Percentiles rank a stretch among this genome's conserved stretches.
phyloP scores from a whole-genome alignment of 148 eudicot species.

The Arbutus unedo region DNA sequence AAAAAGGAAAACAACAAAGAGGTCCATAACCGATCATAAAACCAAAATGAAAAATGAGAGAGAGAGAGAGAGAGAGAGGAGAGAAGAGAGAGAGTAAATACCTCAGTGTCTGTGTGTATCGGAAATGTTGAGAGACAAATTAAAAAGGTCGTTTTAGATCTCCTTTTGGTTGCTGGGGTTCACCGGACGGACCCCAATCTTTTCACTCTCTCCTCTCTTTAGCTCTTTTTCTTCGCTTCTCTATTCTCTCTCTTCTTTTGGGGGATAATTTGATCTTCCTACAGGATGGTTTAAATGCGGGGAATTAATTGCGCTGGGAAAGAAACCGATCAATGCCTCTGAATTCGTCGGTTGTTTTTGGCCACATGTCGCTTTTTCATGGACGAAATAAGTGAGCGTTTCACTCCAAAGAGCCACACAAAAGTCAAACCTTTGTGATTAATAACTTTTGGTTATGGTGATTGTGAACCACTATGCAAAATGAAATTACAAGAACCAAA shows the following conservation, averaged over 20 bases:
- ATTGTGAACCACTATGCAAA: no score
- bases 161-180: neutral
- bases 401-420: constrained; percentile 1
- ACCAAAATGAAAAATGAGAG: neutral
- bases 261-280: neutral
- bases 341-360: constrained; percentile 32
- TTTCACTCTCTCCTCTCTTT: neutral
- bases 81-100: constrained; percentile 18
- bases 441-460: no score
- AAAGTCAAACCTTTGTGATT: constrained; percentile 56
- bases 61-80: constrained; percentile 11
- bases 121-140: neutral
- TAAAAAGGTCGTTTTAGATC: neutral
- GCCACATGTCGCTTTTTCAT: constrained; percentile 33
- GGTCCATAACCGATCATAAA: no score
- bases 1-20: neutral
- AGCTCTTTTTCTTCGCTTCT: neutral
- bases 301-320: constrained; percentile 24
- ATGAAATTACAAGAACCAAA: no score
- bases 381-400: constrained; percentile 22
- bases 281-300: neutral
- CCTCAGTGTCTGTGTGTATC: constrained; percentile 9
- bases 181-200: neutral
- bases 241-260: constrained; percentile 4
- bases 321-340: constrained; percentile 49